Percentiles rank a stretch among this genome's conserved stretches.
Conservation (phyloP, 2,329 filamentous ascomycete species). For the Trichoderma brevicompactum region DNA sequence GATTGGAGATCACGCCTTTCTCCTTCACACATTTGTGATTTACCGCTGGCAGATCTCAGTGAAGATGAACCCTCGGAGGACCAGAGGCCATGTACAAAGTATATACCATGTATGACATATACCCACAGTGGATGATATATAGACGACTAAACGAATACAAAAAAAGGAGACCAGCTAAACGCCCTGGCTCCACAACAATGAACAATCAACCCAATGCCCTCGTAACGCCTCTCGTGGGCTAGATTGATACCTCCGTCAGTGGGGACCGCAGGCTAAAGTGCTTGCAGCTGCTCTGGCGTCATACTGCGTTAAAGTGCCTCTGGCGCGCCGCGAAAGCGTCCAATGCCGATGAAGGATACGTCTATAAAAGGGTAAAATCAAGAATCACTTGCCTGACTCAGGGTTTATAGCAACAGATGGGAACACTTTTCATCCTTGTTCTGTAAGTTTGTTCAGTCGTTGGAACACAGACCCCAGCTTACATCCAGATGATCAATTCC, state of each 20-base stretch:
- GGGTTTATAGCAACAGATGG: no score
- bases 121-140: conserved; percentile 8
- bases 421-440: no score
- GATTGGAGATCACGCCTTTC: not conserved
- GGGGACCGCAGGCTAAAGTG: not conserved
- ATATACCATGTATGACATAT: conserved; percentile 18
- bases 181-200: not conserved
- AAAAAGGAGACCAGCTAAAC: not conserved
- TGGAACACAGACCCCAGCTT: no score
- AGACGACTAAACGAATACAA: not conserved
- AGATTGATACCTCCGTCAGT: not conserved
- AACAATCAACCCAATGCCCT: no score
- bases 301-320: not conserved
- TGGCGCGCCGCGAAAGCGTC: not conserved
- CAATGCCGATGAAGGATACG: not conserved
- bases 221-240: no score
- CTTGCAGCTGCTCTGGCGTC: conserved; percentile 7
- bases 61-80: not conserved
- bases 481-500: no score
- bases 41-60: not conserved
- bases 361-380: not conserved
- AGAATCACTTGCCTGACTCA: no score
- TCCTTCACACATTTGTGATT: not conserved
- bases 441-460: no score
- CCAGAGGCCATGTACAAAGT: not conserved